Base-by-base conservation (phyloP, 1,284 basidiomycete species). In the Cryptococcus sp. region DNA sequence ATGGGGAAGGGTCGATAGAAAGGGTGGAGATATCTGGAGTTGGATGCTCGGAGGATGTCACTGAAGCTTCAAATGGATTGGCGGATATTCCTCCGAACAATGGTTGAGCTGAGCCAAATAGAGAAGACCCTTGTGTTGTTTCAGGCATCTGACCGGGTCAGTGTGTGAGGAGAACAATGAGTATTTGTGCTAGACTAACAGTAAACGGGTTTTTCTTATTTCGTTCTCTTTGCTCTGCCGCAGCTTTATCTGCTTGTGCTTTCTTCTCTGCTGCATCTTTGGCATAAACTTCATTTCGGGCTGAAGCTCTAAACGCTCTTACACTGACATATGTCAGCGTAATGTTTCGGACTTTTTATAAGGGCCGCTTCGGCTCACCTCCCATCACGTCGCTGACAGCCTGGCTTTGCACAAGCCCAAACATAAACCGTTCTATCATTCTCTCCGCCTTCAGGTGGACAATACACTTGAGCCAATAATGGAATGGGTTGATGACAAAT, bases 361-460 rank as follows among this genome's bases (percentile, higher is more conserved):
- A n/a, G 32, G 32, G n/a, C n/a, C 43, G 44, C 31, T 49, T 11
- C 30, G 53, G 63, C 66, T 58, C 58, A 71, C 67, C 67, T 70
- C 50, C 74, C 75, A 41, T 74, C 68, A 30, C 64, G 56, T 38
- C 73, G 59, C 57, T 74, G 71, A 61, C 77, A 78, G 1, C 56
- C 56, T 0, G 61, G 57, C n/a, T 62, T 61, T 2, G 70, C 60
- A 57, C 77, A 77, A 4, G 64, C 77, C 54, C 67, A 78, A 4
- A 78, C 68, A 53, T 77, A 77, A 15, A 78, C 52, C 11, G 75
- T 76, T 35, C 76, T 63, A 56, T 77, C 76, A 58, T 77, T 77
- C 61, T 76, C 76, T 34, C 73, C 76, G 32, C 65, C 68, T 42
- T 76, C 76, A 7, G 74, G 68, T 8, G 77, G 77, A 53, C 73